phyloP scores from a whole-genome alignment of 2,329 filamentous ascomycete species.

The Fusarium mangiferae region DNA sequence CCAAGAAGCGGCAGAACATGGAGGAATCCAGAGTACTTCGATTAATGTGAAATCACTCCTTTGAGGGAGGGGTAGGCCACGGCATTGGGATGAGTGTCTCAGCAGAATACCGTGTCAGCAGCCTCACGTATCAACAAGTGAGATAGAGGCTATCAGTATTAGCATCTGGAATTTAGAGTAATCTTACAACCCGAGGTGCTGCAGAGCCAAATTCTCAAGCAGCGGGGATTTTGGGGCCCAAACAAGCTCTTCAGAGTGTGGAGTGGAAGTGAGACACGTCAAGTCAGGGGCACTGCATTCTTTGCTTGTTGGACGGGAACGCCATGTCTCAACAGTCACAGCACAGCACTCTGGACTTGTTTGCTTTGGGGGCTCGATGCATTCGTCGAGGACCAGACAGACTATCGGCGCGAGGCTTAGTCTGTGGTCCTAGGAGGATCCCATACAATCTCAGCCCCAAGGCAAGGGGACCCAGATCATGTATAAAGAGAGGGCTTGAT shows the following conservation, averaged over 20 bases:
- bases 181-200: constrained; percentile 24
- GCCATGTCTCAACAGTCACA: constrained; percentile 41
- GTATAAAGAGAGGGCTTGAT: constrained; percentile 45
- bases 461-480: constrained; percentile 9
- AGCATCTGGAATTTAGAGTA: constrained; percentile 37
- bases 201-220: not conserved
- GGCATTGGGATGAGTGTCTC: constrained; percentile 21
- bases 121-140: not conserved
- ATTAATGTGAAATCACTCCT: not conserved
- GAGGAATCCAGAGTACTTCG: not conserved
- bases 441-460: constrained; percentile 18
- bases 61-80: constrained; percentile 25
- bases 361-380: constrained; percentile 13
- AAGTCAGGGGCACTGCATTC: constrained; percentile 36
- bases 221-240: constrained; percentile 23
- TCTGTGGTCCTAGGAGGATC: constrained; percentile 7
- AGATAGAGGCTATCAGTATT: not conserved
- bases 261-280: constrained; percentile 39
- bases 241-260: not conserved
- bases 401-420: constrained; percentile 15
- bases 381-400: constrained; percentile 28
- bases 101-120: not conserved
- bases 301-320: constrained; percentile 26
- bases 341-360: constrained; percentile 1
- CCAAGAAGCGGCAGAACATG: not conserved